Conservation (phyloP, 345 rosid genomes). For the Syzygium aqueum region DNA sequence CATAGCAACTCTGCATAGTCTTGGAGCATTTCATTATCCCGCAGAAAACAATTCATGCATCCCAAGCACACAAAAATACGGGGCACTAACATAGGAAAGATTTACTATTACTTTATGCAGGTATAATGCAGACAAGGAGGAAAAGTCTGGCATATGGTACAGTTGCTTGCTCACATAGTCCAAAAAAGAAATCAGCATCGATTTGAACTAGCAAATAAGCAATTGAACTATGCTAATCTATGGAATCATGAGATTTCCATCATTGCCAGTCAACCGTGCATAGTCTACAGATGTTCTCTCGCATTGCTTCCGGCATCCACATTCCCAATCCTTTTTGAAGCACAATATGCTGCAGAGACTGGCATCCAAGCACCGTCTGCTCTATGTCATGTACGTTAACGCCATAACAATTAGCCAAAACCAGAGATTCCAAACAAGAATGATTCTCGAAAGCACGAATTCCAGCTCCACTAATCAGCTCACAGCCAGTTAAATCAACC, state of each 20-base stretch:
- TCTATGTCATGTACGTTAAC: conserved; percentile 13
- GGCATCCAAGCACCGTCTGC: conserved; percentile 9
- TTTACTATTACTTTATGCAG: not conserved
- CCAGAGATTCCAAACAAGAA: conserved; percentile 14
- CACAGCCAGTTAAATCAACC: conserved; percentile 34
- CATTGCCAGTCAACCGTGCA: conserved; percentile 28
- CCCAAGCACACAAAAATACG: not conserved
- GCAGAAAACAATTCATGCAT: not conserved
- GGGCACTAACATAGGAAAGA: not conserved
- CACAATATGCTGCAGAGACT: conserved; percentile 18
- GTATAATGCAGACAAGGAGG: not conserved
- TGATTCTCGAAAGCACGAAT: conserved; percentile 21
- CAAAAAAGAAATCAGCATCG: not conserved
- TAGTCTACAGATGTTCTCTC: conserved; percentile 9
- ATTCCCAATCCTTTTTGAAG: conserved; percentile 21
- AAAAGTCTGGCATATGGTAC: not conserved
- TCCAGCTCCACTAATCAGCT: conserved; percentile 27
- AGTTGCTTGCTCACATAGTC: not conserved
- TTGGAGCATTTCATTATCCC: not conserved
- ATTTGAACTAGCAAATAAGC: not conserved
- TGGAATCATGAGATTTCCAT: not conserved
- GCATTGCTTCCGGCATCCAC: conserved; percentile 16
- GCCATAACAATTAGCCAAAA: conserved; percentile 18
- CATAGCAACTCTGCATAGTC: not conserved
- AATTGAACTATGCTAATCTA: not conserved